Conservation (phyloP, 192 early-diverging fungal species). For the Rhizophagus sp. region DNA sequence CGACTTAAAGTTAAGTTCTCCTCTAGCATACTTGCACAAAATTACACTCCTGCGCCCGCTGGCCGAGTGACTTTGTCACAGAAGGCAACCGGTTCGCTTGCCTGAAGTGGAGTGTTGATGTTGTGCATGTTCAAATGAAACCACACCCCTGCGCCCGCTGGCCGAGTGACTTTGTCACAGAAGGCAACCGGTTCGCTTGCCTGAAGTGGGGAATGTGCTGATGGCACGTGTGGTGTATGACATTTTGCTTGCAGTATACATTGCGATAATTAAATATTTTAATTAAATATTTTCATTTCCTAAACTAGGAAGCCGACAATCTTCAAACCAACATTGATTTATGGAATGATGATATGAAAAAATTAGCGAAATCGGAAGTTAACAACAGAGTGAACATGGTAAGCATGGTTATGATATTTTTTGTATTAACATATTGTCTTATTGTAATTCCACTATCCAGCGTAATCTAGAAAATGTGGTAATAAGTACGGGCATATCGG, state of each 20-base stretch:
- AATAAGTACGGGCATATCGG: too few species aligned
- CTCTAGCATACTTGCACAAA: background rate
- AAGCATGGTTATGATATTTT: background rate
- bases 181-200: too few species aligned
- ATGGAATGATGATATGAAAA: constrained; percentile 3
- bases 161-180: too few species aligned
- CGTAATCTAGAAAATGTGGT: background rate
- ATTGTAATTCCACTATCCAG: background rate
- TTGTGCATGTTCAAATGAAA: too few species aligned
- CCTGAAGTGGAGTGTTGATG: background rate
- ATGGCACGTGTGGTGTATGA: background rate
- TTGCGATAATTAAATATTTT: background rate
- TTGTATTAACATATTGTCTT: background rate
- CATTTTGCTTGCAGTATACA: background rate
- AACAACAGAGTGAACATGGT: constrained; percentile 10
- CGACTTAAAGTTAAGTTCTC: background rate
- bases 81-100: background rate
- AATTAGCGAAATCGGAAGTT: background rate
- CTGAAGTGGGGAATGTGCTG: background rate
- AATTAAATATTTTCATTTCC: background rate
- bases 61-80: background rate
- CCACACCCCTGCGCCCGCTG: too few species aligned
- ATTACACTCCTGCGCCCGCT: background rate
- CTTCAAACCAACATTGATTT: background rate
- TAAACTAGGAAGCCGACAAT: background rate